These are phyloP conservation scores for Ilyonectria mors-panacis DNA, from an alignment of 2,329 filamentous ascomycete species.

Conservation along the genomic window DNA sequence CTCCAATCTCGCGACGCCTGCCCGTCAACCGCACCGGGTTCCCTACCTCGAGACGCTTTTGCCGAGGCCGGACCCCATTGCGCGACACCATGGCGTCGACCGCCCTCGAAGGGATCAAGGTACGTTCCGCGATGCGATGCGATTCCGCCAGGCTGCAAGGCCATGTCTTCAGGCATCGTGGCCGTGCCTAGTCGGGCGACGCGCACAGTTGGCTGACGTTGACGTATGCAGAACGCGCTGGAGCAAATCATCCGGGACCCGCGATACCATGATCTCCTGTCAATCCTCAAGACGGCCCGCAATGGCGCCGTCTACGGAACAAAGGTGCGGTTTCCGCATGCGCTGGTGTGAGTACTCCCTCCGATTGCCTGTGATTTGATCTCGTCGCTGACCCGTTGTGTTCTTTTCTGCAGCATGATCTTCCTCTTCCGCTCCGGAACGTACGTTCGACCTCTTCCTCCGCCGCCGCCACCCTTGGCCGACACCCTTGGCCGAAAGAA, in stretches of 20 bases:
- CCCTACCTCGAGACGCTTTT: conserved; percentile 24
- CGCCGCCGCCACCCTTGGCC: conserved; percentile 7
- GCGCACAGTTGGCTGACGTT: conserved; percentile 5
- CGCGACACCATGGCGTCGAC: conserved; percentile 46
- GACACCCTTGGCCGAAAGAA: conserved; percentile 4
- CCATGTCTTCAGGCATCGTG: not conserved
- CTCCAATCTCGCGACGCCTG: conserved; percentile 16
- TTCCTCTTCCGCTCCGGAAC: conserved; percentile 95
- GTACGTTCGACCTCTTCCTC: conserved; percentile 62
- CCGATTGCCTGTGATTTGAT: not conserved
- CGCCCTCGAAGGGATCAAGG: conserved; percentile 50
- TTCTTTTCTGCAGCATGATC: conserved; percentile 78
- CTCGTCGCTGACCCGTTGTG: conserved; percentile 35
- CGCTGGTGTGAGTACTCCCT: conserved; percentile 75
- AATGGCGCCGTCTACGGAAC: conserved; percentile 98
- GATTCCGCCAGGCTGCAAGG: not conserved
- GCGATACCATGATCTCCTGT: conserved; percentile 85
- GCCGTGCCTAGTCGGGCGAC: not conserved
- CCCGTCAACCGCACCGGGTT: not conserved
- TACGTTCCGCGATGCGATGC: conserved; percentile 31
- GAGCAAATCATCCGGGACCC: conserved; percentile 87
- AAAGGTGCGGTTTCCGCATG: conserved; percentile 98
- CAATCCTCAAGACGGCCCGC: conserved; percentile 91
- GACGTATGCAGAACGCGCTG: conserved; percentile 69
- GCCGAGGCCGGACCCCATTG: conserved; percentile 38